These are phyloP conservation scores for Zymoseptoria crescenta DNA, from an alignment of 2,329 filamentous ascomycete genomes.

Conservation along the genomic window DNA sequence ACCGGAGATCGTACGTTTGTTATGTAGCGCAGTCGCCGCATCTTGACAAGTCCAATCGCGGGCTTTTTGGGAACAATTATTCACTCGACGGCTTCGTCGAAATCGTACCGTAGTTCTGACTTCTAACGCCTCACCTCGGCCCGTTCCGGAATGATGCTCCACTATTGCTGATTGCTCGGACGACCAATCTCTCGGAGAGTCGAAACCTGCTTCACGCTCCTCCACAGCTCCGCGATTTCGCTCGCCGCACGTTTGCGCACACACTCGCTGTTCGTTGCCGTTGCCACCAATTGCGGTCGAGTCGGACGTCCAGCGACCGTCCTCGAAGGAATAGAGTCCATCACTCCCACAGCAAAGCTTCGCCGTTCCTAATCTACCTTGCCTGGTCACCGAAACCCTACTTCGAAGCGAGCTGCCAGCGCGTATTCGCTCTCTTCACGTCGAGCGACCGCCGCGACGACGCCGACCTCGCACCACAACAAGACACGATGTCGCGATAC, in stretches of 20 bases:
- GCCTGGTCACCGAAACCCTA: background rate
- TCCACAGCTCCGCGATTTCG: background rate
- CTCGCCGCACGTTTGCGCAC: background rate
- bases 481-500: conserved; percentile 22
- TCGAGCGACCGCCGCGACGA: conserved; percentile 1
- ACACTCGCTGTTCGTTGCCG: background rate
- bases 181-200: background rate
- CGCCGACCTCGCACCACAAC: background rate
- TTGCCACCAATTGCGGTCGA: background rate
- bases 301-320: background rate
- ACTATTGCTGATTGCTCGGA: background rate
- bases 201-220: background rate
- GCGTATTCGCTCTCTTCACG: background rate
- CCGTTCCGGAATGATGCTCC: background rate
- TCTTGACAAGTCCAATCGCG: too few relatives aligned
- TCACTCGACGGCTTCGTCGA: too few relatives aligned
- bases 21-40: too few relatives aligned
- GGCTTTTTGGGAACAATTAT: too few relatives aligned
- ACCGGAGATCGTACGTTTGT: background rate
- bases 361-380: background rate
- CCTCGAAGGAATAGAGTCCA: background rate
- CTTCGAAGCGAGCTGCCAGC: background rate
- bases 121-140: too few relatives aligned
- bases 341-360: background rate
- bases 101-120: too few relatives aligned